These are phyloP conservation scores for Diplodia scrobiculata DNA, from an alignment of 2,329 filamentous ascomycete genomes.

Conservation along the genomic window DNA sequence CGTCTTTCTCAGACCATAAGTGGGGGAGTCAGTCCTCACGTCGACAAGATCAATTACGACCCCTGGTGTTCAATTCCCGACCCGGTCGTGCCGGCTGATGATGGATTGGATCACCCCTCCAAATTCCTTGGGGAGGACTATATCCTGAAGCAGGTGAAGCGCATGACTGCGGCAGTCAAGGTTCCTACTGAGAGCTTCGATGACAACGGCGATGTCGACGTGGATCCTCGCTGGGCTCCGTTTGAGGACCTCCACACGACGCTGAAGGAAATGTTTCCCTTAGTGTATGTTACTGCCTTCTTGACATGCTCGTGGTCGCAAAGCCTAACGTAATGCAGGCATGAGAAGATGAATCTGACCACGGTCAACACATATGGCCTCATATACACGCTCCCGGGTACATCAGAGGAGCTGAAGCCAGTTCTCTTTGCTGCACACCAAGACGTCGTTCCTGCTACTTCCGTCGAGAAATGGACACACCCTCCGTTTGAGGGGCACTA, in stretches of 20 bases:
- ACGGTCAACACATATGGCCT: conserved; percentile 63
- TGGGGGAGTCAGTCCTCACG: conserved; percentile 12
- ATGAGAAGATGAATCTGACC: conserved; percentile 53
- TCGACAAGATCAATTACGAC: conserved; percentile 17
- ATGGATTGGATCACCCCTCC: conserved; percentile 22
- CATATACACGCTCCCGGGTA: conserved; percentile 61
- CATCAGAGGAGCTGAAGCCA: conserved; percentile 55
- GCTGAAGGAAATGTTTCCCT: conserved; percentile 56
- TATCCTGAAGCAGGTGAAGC: conserved; percentile 34
- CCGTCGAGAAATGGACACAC: conserved; percentile 59
- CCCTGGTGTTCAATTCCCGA: conserved; percentile 27
- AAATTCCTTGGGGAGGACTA: conserved; percentile 19
- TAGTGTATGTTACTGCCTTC: conserved; percentile 38
- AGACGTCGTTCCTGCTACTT: conserved; percentile 62
- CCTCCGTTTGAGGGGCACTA: conserved; percentile 62
- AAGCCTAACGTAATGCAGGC: conserved; percentile 33
- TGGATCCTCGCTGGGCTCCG: conserved; percentile 62
- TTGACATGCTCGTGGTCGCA: neutral
- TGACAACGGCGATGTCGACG: conserved; percentile 57
- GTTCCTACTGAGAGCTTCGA: conserved; percentile 61
- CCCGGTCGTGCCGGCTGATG: neutral
- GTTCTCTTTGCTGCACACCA: conserved; percentile 65
- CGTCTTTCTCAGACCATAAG: conserved; percentile 12
- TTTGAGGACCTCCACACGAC: conserved; percentile 59
- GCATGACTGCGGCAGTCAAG: conserved; percentile 53